Evolutionary conservation across 108 stramenopile genomes (phyloP).

Genomic region (Conticribra weissflogii): DNA sequence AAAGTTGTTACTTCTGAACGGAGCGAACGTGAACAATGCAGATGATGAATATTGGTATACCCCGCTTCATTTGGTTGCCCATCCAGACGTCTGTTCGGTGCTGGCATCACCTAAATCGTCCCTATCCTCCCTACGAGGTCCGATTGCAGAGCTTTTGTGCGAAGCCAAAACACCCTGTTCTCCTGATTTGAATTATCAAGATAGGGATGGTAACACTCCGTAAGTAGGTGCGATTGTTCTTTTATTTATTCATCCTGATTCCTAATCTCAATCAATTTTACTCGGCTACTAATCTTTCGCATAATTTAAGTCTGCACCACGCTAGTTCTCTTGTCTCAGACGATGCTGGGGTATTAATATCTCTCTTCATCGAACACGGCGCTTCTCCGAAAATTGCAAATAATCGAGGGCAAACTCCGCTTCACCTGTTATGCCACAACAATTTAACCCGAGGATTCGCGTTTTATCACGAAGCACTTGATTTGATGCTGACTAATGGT

Average conservation of each 20-base stretch:
- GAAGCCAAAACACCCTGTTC: slow-evolving; percentile 37
- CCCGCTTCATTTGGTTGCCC: slow-evolving; percentile 76
- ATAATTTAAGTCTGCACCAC: no score
- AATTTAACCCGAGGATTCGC: slow-evolving; percentile 53
- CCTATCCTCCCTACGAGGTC: slow-evolving; percentile 36
- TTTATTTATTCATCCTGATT: no score
- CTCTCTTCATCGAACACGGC: slow-evolving; percentile 74
- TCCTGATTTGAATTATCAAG: slow-evolving; percentile 82
- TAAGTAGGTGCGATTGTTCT: no score
- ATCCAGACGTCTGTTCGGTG: slow-evolving; percentile 10
- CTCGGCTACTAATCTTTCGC: no score
- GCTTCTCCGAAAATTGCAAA: slow-evolving; percentile 72
- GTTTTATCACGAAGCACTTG: slow-evolving; percentile 72
- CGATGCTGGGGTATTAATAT: slow-evolving; percentile 71
- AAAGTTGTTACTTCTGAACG: slow-evolving; percentile 51
- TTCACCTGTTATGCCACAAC: slow-evolving; percentile 87
- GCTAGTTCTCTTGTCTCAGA: slow-evolving; percentile 70
- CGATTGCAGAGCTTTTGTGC: slow-evolving; percentile 58
- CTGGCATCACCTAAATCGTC: slow-evolving; percentile 6
- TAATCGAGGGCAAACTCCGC: slow-evolving; percentile 75
- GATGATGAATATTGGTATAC: slow-evolving; percentile 83
- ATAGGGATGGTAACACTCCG: slow-evolving; percentile 85
- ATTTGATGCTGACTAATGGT: slow-evolving; percentile 69
- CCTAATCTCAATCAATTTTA: no score
- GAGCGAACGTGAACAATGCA: slow-evolving; percentile 73